Evolutionary conservation across 1,284 basidiomycete species (phyloP), one percentile per base, ranked within the genome.

Genomic region (Mycocalia duriaeana): DNA sequence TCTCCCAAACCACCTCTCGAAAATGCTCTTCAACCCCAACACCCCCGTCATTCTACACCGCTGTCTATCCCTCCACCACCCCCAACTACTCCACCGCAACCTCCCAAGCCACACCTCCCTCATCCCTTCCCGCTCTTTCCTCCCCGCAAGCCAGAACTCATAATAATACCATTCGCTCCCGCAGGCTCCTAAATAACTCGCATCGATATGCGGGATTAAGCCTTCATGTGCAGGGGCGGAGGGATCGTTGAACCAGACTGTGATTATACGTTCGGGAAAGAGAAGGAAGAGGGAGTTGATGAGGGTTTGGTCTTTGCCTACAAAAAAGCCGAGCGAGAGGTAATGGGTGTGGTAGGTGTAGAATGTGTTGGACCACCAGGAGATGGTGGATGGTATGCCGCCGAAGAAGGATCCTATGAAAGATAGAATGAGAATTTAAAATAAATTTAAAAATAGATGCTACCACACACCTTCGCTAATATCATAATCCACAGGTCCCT

Each of bases 371-470:
- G 64, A 57, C 60, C 65, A 79, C 74, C 74, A 76, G 7, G 58
- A 49, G 9, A 78, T 57, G 0, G 71, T 62, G 5, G 50, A 25
- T 1, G 71, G 69, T 1, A 67, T 57, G 4, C 76, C 76, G 6
- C 78, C 77, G 44, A 79, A 79, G 57, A 79, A 79, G 1, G 76
- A 75, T n/a, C 73, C 77, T 77, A n/a, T 18, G 36, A 34, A 41
- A 7, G 31, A 25, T 31, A 41, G n/a, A n/a, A n/a, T n/a, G n/a
- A n/a, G n/a, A n/a, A n/a, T n/a, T n/a, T n/a, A n/a, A n/a, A n/a
- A n/a, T n/a, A n/a, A n/a, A n/a, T n/a, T n/a, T n/a, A n/a, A n/a
- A n/a, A n/a, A n/a, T n/a, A n/a, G n/a, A n/a, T n/a, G n/a, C n/a
- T n/a, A 14, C 24, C 3, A 58, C 65, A 46, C 45, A 75, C 76